Evolutionary conservation across 306 rosid genomes (phyloP), one percentile per base, ranked within the genome.

Genomic region (Astragalus glycyphyllos): DNA sequence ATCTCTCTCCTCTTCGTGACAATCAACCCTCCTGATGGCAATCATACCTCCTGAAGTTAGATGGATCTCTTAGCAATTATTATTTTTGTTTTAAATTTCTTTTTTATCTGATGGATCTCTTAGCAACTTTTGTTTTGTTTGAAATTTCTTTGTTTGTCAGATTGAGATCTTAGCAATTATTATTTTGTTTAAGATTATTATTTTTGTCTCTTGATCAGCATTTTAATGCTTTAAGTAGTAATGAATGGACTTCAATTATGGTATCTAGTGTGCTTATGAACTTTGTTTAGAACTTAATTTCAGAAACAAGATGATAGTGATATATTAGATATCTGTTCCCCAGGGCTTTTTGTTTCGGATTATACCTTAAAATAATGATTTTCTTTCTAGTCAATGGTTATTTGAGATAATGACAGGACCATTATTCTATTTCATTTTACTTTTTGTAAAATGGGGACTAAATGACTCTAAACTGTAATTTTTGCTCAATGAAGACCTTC

Each of bases 1-100:
- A 92, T 92, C 20, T 92, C 97, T 57, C 97, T 92, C 42, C 84
- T 92, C n/a, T 89, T 95, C 95, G 95, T 92, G 45, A 95, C 98
- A 15, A 87, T 92, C 79, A 89, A 78, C 53, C 97, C 97, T 4
- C 96, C 97, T 54, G 71, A 94, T 37, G 87, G 92, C 61, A 4
- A 72, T 4, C 72, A 20, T 2, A 1, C 2, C 23, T 20, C 1
- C 23, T 20, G 23, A 20, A 0, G 23, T 20, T 2, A 20, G 23
- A 20, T 20, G 23, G 23, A 20, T 20, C 23, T 20, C 23, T 20
- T 20, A 20, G 23, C 23, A 20, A 20, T 20, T 20, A 20, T 2
- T 20, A 20, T 20, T 20, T 20, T 20, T 20, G 23, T 20, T 20
- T 20, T 20, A 1, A 20, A 20, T 20, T n/a, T n/a, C 72, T 80